phyloP scores from a whole-genome alignment of 1,139 yeast species.

The Arxiozyma bovina region DNA sequence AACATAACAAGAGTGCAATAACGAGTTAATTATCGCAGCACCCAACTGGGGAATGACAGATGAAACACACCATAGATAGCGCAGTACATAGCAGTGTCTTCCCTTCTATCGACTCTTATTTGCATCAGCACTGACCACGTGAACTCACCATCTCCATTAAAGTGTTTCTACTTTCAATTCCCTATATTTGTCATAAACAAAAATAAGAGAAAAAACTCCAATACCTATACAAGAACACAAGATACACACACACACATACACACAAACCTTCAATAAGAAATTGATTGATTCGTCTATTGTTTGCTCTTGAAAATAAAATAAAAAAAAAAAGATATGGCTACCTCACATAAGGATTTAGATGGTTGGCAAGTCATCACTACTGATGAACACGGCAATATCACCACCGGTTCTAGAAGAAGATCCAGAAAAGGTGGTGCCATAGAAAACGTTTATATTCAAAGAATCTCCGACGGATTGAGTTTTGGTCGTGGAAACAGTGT shows the following conservation, averaged over 20 bases:
- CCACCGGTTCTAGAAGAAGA: conserved; percentile 15
- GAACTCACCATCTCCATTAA: no score
- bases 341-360: conserved; percentile 20
- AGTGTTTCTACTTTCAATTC: no score
- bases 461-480: conserved; percentile 19
- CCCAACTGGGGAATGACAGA: no score
- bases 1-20: no score
- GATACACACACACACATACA: no score
- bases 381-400: conserved; percentile 23
- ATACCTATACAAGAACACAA: neutral
- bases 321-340: conserved; percentile 19
- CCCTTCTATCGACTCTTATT: no score
- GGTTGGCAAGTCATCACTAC: conserved; percentile 29
- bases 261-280: no score
- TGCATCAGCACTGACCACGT: no score
- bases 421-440: conserved; percentile 16
- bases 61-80: no score
- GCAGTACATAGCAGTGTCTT: no score
- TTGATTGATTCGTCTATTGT: neutral
- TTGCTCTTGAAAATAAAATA: neutral
- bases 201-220: neutral
- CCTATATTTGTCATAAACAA: no score
- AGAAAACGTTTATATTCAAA: conserved; percentile 16
- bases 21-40: no score
- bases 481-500: conserved; percentile 27